Evolutionary conservation across 2,329 filamentous ascomycete species (phyloP).

Genomic region (Colletotrichum abscissum): DNA sequence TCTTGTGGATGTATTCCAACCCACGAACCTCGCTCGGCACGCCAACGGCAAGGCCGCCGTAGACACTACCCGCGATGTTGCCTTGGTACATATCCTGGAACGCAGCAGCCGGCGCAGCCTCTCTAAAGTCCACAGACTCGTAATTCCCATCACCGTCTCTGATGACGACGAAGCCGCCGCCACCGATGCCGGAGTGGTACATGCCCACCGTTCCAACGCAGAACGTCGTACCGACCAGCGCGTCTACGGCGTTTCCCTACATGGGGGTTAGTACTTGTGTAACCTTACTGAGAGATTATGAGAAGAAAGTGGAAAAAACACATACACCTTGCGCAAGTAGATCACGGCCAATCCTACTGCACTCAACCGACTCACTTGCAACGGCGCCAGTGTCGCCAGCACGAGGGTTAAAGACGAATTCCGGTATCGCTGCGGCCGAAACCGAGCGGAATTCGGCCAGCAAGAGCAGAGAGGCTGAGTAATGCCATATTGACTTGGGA

Average conservation of each 20-base stretch:
- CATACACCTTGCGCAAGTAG: slow-evolving; percentile 65
- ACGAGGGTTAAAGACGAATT: slow-evolving; percentile 38
- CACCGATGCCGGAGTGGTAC: slow-evolving; percentile 87
- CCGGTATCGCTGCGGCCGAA: slow-evolving; percentile 25
- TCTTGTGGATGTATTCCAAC: slow-evolving; percentile 80
- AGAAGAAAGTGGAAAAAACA: background rate
- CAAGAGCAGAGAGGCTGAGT: slow-evolving; percentile 11
- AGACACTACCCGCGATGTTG: slow-evolving; percentile 74
- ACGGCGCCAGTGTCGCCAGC: slow-evolving; percentile 67
- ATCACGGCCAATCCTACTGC: slow-evolving; percentile 75
- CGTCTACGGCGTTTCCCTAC: slow-evolving; percentile 81
- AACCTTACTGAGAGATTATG: background rate
- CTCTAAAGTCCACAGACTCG: slow-evolving; percentile 90
- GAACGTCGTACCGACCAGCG: slow-evolving; percentile 78
- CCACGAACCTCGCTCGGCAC: slow-evolving; percentile 83
- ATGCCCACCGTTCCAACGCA: slow-evolving; percentile 81
- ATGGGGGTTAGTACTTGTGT: background rate
- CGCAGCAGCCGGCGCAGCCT: slow-evolving; percentile 85
- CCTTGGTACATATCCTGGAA: slow-evolving; percentile 86
- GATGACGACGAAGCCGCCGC: slow-evolving; percentile 90
- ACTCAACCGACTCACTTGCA: slow-evolving; percentile 76
- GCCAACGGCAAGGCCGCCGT: slow-evolving; percentile 77
- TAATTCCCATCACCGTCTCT: slow-evolving; percentile 79
- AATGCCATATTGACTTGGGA: slow-evolving; percentile 4
- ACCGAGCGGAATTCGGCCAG: slow-evolving; percentile 1